Base-by-base conservation (phyloP, 768 basidiomycete species). In the Clathrus columnatus region DNA sequence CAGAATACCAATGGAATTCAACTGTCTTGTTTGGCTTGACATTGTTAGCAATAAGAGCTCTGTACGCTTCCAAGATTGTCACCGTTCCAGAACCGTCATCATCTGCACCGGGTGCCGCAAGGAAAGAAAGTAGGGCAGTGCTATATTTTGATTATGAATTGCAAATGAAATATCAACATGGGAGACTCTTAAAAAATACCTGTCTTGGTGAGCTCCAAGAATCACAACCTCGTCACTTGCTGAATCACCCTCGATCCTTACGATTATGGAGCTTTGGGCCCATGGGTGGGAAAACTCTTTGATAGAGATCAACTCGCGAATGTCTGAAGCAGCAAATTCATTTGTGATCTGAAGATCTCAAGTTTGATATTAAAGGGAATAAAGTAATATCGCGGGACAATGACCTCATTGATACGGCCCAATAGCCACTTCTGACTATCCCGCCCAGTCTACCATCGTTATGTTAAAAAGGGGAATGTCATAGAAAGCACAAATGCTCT, bases 1-100 rank as follows among this genome's bases (percentile, higher is more conserved):
- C 86, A 50, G 86, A 83, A 64, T 88, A 85, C 88, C 86, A 89
- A 60, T 89, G 85, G 67, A 90, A 90, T 64, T 91, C 85, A 29
- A 90, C 74, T 5, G 81, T 72, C 44, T 78, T 78, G 57, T 73
- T 69, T 50, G 87, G 87, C 42, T 67, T 77, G 74, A 84, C 90
- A 64, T 82, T 79, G 32, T 83, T 76, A 24, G 78, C 75, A 60
- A 90, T 73, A 56, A 90, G 72, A 11, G 78, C 84, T 32, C 87
- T 78, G 65, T 87, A 88, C 17, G 84, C 75, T 70, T 89, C 88
- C 41, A 89, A 69, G 60, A 89, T 85, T n/a, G 82, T 84, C 53
- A 87, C 83, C n/a, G 75, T 78, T 59, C 87, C 87, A 58, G 84
- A 73, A 16, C 77, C 78, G 50, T 77, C 75, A 58, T 78, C 85